Evolutionary conservation across 768 basidiomycete species (phyloP).

Genomic region (Stropharia rugosoannulata): DNA sequence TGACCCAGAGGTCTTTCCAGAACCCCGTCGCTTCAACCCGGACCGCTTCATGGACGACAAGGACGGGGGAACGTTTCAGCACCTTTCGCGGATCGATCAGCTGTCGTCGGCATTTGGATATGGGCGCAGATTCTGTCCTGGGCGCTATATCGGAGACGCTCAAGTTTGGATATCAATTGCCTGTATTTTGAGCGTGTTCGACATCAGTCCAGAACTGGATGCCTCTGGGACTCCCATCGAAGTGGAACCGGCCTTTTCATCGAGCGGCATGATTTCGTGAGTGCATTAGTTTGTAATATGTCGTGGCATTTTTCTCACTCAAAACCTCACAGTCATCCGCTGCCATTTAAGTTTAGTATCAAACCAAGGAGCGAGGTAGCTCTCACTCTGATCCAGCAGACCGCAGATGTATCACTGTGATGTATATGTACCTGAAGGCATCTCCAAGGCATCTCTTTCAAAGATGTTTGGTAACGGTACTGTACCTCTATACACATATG

Average conservation of each 20-base stretch:
- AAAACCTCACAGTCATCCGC: background rate
- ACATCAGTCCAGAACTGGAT: conserved; percentile 37
- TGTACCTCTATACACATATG: no score
- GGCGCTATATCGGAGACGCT: conserved; percentile 42
- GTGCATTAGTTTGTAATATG: background rate
- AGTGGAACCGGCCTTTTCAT: conserved; percentile 33
- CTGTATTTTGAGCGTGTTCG: conserved; percentile 40
- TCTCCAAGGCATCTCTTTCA: background rate
- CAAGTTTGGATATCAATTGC: conserved; percentile 47
- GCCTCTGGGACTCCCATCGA: conserved; percentile 30
- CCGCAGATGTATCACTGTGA: background rate
- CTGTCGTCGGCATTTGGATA: conserved; percentile 41
- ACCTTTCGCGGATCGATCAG: conserved; percentile 30
- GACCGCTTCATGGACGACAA: conserved; percentile 39
- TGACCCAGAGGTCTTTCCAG: conserved; percentile 42
- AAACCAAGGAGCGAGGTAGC: background rate
- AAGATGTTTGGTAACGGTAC: background rate
- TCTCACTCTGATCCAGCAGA: background rate
- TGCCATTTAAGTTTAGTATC: background rate
- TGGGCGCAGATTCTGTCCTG: conserved; percentile 47
- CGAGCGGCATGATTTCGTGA: conserved; percentile 42
- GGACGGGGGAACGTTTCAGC: conserved; percentile 21
- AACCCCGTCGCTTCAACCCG: conserved; percentile 49
- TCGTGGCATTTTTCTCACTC: background rate
- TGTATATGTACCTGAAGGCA: background rate